These are phyloP conservation scores for Theileria annulata DNA, from an alignment of 169 alveolate species.

Conservation along the genomic window DNA sequence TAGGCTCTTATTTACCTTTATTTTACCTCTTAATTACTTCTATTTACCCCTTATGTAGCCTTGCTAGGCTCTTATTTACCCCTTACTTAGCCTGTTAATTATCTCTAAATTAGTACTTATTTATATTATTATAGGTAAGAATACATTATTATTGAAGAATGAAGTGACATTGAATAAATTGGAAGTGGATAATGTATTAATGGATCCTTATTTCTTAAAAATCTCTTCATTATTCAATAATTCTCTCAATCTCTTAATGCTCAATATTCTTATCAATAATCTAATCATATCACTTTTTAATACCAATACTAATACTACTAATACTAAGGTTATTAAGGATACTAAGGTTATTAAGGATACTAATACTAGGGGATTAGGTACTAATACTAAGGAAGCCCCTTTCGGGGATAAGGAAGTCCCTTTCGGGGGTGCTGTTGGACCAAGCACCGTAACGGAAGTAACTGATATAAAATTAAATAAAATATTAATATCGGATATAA, in stretches of 20 bases:
- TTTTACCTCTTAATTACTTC: too few relatives aligned
- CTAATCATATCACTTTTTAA: neutral
- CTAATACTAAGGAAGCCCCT: too few relatives aligned
- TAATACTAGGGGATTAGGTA: too few relatives aligned
- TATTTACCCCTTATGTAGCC: too few relatives aligned
- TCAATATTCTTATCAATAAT: conserved; percentile 32
- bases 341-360: too few relatives aligned
- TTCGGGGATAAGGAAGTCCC: too few relatives aligned
- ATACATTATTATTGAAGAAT: conserved; percentile 37
- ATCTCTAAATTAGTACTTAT: too few relatives aligned
- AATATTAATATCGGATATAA: neutral
- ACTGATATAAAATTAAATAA: neutral
- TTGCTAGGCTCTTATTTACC: too few relatives aligned
- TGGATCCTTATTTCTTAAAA: conserved; percentile 67
- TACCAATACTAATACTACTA: neutral
- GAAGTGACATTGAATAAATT: conserved; percentile 61
- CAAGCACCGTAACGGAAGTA: neutral
- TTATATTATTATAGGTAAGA: neutral
- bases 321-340: neutral
- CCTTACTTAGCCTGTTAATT: too few relatives aligned
- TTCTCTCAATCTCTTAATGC: conserved; percentile 57
- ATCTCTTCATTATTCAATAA: conserved; percentile 67
- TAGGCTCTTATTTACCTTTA: too few relatives aligned
- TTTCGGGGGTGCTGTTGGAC: too few relatives aligned
- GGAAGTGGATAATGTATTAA: conserved; percentile 45